phyloP scores from a whole-genome alignment of 768 basidiomycete genomes.

The Xerocomellus amylosporus region DNA sequence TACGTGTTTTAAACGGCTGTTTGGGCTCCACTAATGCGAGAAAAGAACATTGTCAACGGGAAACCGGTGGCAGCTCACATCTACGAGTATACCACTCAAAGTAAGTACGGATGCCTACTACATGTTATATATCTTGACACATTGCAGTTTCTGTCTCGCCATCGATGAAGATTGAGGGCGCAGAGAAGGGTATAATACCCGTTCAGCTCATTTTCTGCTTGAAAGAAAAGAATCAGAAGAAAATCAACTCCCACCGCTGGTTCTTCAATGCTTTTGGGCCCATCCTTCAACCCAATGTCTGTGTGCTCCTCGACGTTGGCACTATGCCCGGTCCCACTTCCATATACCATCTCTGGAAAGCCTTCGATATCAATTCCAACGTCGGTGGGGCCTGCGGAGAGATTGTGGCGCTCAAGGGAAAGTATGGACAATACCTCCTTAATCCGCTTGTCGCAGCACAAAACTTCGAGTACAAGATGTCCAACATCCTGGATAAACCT shows the following conservation, averaged over 20 bases:
- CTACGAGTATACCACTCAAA: slow-evolving; percentile 92
- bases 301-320: slow-evolving; percentile 86
- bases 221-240: slow-evolving; percentile 93
- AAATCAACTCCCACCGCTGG: slow-evolving; percentile 94
- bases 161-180: slow-evolving; percentile 75
- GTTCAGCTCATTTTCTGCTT: slow-evolving; percentile 92
- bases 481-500: slow-evolving; percentile 90
- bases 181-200: slow-evolving; percentile 78
- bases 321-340: slow-evolving; percentile 83
- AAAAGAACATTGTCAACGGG: slow-evolving; percentile 70
- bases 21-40: slow-evolving; percentile 1
- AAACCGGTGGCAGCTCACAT: slow-evolving; percentile 86
- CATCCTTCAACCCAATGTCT: slow-evolving; percentile 86
- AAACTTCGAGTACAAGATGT: slow-evolving; percentile 88
- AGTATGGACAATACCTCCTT: slow-evolving; percentile 70
- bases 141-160: slow-evolving; percentile 73
- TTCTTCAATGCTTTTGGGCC: slow-evolving; percentile 91
- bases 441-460: slow-evolving; percentile 90
- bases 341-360: slow-evolving; percentile 94
- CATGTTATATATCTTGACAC: slow-evolving; percentile 6
- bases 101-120: slow-evolving; percentile 34
- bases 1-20: slow-evolving; percentile 25
- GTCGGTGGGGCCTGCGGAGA: slow-evolving; percentile 96
- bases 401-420: slow-evolving; percentile 89
- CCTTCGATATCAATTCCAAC: slow-evolving; percentile 88